phyloP scores from a whole-genome alignment of 306 rosid genomes.

The Inga leiocalycina region DNA sequence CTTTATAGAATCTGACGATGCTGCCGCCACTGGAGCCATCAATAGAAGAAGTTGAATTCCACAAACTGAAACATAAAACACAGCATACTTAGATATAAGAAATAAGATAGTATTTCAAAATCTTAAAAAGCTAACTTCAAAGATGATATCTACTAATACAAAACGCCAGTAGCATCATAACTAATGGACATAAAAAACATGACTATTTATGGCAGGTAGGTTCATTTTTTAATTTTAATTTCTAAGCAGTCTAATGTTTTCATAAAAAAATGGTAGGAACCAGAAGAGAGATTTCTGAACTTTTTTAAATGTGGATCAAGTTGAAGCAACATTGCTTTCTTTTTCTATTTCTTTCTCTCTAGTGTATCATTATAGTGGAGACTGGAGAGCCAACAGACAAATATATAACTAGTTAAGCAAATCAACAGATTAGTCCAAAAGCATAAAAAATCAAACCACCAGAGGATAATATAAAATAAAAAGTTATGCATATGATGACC shows the following conservation, averaged over 20 bases:
- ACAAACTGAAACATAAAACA: conserved; percentile 33
- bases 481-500: background rate
- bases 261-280: background rate
- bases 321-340: background rate
- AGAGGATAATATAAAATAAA: background rate
- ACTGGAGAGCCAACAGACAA: too few relatives aligned
- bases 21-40: conserved; percentile 69
- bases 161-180: conserved; percentile 6
- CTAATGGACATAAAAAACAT: background rate
- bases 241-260: conserved; percentile 2
- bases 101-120: conserved; percentile 7
- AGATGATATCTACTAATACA: background rate
- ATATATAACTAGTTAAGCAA: background rate
- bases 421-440: background rate
- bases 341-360: background rate
- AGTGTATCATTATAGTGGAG: background rate
- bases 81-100: background rate
- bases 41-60: conserved; percentile 42
- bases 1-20: conserved; percentile 67
- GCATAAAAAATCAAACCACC: background rate
- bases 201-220: conserved; percentile 7
- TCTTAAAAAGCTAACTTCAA: conserved; percentile 14
- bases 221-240: background rate
- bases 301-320: background rate
- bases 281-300: background rate